Percentiles rank a stretch among this genome's conserved stretches.
These are phyloP conservation scores for Populus ilicifolia DNA, from an alignment of 345 rosid genomes.

Conservation along the genomic window DNA sequence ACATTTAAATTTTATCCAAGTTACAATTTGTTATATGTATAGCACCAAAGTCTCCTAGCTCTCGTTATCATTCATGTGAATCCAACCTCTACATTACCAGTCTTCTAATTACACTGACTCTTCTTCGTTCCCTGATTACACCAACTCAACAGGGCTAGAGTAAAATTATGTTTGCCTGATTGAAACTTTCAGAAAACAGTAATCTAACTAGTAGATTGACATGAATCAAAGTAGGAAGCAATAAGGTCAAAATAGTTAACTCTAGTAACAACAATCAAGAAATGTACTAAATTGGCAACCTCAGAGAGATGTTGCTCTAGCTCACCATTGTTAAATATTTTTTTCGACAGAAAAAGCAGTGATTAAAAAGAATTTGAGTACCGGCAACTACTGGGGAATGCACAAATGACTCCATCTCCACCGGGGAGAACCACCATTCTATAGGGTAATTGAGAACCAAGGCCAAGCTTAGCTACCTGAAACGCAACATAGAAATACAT, in stretches of 20 bases:
- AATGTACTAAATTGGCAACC: background rate
- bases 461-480: slow-evolving; percentile 50
- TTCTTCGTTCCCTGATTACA: background rate
- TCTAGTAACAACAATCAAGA: background rate
- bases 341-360: background rate
- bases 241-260: background rate
- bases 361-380: slow-evolving; percentile 14
- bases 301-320: background rate
- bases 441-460: slow-evolving; percentile 74
- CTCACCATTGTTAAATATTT: background rate
- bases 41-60: background rate
- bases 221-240: background rate
- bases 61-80: background rate
- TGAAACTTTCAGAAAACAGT: background rate
- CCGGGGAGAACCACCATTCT: slow-evolving; percentile 78
- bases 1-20: background rate
- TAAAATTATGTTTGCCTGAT: background rate
- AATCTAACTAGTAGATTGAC: background rate
- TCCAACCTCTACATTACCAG: background rate
- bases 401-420: slow-evolving; percentile 74
- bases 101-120: background rate
- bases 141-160: background rate
- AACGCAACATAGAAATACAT: slow-evolving; percentile 2
- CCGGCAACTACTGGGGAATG: slow-evolving; percentile 71
- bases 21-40: too few species aligned